Percentiles rank a stretch among this genome's conserved stretches.
These are phyloP conservation scores for Xylariales sp. DNA, from an alignment of 2,329 filamentous ascomycete genomes.

Conservation along the genomic window DNA sequence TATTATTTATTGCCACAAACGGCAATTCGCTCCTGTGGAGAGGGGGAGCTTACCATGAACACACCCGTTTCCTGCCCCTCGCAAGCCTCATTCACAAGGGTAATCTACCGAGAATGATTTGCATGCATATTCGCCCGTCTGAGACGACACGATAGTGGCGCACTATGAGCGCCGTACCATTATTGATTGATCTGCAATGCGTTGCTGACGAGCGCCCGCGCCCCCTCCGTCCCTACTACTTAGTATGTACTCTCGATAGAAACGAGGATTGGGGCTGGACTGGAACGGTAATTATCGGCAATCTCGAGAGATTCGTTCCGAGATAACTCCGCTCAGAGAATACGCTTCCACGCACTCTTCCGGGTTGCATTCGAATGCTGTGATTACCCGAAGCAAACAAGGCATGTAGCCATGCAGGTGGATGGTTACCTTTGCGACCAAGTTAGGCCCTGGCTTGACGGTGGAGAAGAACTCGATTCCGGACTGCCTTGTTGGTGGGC, in stretches of 20 bases:
- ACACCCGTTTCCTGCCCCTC: neutral
- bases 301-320: neutral
- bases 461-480: conserved; percentile 1
- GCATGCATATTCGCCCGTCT: neutral
- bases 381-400: conserved; percentile 41
- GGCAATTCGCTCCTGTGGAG: conserved; percentile 22
- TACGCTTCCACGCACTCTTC: conserved; percentile 15
- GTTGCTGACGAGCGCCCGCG: neutral
- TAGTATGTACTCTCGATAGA: no score
- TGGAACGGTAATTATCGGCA: neutral
- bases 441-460: conserved; percentile 26
- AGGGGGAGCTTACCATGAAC: neutral
- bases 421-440: conserved; percentile 11
- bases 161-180: neutral
- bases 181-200: neutral
- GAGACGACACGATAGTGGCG: neutral
- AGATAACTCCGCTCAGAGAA: neutral
- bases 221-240: no score
- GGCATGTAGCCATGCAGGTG: conserved; percentile 39
- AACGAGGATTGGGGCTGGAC: no score
- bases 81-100: neutral
- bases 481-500: conserved; percentile 23
- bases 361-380: conserved; percentile 28
- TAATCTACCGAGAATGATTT: neutral
- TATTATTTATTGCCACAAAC: conserved; percentile 22